Percentiles rank a stretch among this genome's conserved stretches.
These are phyloP conservation scores for Talaromyces borbonicus DNA, from an alignment of 495 filamentous ascomycete species.

Conservation along the genomic window DNA sequence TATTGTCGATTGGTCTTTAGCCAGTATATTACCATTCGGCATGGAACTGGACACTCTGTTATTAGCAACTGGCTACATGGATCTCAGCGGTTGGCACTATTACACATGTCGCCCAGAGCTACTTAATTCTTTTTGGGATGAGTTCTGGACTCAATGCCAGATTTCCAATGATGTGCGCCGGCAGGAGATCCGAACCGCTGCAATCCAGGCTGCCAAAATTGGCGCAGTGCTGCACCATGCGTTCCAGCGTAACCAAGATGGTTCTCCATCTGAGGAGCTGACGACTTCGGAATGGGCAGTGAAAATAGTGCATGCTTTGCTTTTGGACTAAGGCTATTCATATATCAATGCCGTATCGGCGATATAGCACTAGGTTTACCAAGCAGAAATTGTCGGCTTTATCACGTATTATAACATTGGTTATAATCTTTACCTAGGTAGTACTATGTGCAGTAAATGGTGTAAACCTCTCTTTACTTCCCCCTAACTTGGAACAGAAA, in stretches of 20 bases:
- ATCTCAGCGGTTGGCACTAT: constrained; percentile 17
- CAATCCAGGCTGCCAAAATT: constrained; percentile 13
- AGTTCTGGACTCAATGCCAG: constrained; percentile 14
- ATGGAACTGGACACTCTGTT: constrained; percentile 21
- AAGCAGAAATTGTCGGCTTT: too few relatives aligned
- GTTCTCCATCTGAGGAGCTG: constrained; percentile 15
- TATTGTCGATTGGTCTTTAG: constrained; percentile 25
- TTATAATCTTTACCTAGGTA: too few relatives aligned
- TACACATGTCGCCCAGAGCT: constrained; percentile 13
- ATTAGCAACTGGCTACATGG: constrained; percentile 18
- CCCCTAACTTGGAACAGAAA: too few relatives aligned
- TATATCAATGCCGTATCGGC: too few relatives aligned
- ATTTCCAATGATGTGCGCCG: constrained; percentile 13
- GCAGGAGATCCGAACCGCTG: constrained; percentile 8
- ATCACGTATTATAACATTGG: too few relatives aligned
- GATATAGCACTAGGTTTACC: too few relatives aligned
- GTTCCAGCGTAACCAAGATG: constrained; percentile 19
- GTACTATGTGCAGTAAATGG: too few relatives aligned
- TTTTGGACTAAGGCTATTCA: constrained; percentile 10
- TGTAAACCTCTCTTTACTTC: too few relatives aligned
- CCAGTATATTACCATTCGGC: constrained; percentile 20
- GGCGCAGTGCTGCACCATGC: constrained; percentile 15
- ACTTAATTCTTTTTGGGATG: constrained; percentile 16
- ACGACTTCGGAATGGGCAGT: constrained; percentile 10
- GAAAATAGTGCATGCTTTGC: constrained; percentile 10